These are phyloP conservation scores for Fusarium beomiforme DNA, from an alignment of 2,329 filamentous ascomycete genomes.

Conservation along the genomic window DNA sequence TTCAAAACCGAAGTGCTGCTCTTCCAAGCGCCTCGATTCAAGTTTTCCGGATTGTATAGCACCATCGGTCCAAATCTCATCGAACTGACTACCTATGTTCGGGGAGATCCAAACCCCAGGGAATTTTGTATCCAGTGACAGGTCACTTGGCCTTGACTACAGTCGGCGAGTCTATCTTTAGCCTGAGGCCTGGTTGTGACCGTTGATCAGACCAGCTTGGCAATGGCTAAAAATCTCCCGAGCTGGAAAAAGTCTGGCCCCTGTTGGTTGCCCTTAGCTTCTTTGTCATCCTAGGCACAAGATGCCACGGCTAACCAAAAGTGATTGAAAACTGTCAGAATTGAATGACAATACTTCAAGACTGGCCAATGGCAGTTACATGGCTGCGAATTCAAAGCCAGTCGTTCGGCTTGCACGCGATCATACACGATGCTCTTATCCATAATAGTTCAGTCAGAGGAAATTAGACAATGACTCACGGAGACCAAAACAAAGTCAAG, in stretches of 20 bases:
- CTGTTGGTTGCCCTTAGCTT: constrained; percentile 21
- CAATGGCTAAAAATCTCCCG: constrained; percentile 42
- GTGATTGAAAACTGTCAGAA: constrained; percentile 1
- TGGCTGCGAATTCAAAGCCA: constrained; percentile 2
- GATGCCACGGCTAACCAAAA: constrained; percentile 17
- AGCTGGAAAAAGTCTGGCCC: constrained; percentile 31
- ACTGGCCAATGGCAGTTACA: not conserved
- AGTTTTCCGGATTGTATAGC: not conserved
- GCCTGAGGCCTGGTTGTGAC: constrained; percentile 25
- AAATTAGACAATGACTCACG: not conserved
- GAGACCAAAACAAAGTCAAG: not conserved
- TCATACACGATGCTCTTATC: constrained; percentile 3
- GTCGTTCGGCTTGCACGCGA: constrained; percentile 8
- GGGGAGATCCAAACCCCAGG: constrained; percentile 19
- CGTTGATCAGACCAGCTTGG: constrained; percentile 30
- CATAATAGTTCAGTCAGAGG: not conserved
- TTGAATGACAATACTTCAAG: constrained; percentile 15
- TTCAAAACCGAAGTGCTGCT: not conserved
- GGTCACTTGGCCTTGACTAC: constrained; percentile 18
- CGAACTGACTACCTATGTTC: constrained; percentile 6
- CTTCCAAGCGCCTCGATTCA: not conserved
- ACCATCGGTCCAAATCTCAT: constrained; percentile 6
- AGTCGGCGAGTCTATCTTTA: constrained; percentile 18
- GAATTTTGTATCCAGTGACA: constrained; percentile 12
- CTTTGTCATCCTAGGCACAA: constrained; percentile 1